Evolutionary conservation across 2,329 filamentous ascomycete species (phyloP).

Genomic region (Botrytis hyacinthi): DNA sequence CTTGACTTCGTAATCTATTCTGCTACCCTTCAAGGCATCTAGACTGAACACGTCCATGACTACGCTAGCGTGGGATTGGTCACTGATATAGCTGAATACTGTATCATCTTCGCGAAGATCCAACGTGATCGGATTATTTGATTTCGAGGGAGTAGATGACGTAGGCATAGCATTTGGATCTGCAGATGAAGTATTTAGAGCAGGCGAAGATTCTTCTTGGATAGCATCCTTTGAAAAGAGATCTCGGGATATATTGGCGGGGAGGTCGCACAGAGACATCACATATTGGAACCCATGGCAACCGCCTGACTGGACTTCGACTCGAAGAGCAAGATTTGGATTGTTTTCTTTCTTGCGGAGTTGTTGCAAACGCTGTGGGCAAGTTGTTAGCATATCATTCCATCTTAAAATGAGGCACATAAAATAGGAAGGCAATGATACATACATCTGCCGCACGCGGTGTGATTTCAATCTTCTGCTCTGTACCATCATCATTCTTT

Average conservation of each 20-base stretch:
- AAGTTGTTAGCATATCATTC: background rate
- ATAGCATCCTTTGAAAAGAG: background rate
- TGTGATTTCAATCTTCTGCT: constrained; percentile 80
- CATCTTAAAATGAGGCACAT: background rate
- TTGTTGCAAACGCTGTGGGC: constrained; percentile 43
- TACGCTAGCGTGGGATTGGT: constrained; percentile 67
- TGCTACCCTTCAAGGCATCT: constrained; percentile 87
- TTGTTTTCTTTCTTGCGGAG: constrained; percentile 63
- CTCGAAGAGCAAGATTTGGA: constrained; percentile 79
- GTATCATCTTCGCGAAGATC: constrained; percentile 74
- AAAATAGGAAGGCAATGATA: constrained; percentile 26
- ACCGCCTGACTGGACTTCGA: constrained; percentile 88
- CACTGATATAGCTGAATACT: constrained; percentile 67
- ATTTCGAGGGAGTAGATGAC: background rate
- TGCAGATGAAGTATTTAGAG: constrained; percentile 25
- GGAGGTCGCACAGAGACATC: constrained; percentile 76
- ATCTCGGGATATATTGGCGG: constrained; percentile 35
- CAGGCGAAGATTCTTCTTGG: constrained; percentile 25
- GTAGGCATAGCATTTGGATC: constrained; percentile 26
- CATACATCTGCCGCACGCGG: constrained; percentile 73
- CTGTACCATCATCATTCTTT: constrained; percentile 78
- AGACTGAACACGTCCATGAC: constrained; percentile 86
- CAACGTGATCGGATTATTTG: constrained; percentile 29
- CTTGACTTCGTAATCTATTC: constrained; percentile 94
- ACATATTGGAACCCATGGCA: constrained; percentile 98